These are phyloP conservation scores for Exophiala sideris DNA, from an alignment of 2,329 filamentous ascomycete genomes.

Conservation along the genomic window DNA sequence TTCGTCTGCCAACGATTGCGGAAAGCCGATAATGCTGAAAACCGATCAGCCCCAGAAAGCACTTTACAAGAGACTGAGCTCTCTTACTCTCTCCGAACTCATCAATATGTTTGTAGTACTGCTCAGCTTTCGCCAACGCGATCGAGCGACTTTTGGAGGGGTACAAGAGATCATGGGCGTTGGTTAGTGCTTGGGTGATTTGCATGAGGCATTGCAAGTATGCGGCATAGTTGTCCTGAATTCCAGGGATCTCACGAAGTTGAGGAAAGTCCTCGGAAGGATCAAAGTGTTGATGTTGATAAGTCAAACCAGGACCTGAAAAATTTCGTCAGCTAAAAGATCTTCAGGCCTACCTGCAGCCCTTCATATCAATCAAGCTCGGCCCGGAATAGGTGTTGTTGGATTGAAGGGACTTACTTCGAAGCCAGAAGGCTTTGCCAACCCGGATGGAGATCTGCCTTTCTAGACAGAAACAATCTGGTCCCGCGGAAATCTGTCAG, in stretches of 20 bases:
- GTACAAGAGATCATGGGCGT: constrained; percentile 15
- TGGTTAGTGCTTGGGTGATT: constrained; percentile 11
- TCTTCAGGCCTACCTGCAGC: neutral
- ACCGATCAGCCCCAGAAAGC: neutral
- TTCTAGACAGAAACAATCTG: constrained; percentile 16
- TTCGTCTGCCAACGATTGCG: constrained; percentile 16
- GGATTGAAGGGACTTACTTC: constrained; percentile 4
- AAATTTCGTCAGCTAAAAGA: neutral
- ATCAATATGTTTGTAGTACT: constrained; percentile 17
- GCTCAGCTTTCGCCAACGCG: constrained; percentile 13
- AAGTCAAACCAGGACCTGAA: constrained; percentile 15
- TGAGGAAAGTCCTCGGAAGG: constrained; percentile 15
- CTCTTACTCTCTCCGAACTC: constrained; percentile 9
- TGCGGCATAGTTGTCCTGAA: constrained; percentile 15
- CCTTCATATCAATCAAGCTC: neutral
- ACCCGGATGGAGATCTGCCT: constrained; percentile 16
- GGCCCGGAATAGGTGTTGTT: neutral
- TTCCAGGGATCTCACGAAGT: constrained; percentile 12
- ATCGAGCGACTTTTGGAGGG: constrained; percentile 13
- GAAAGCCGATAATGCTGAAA: constrained; percentile 9
- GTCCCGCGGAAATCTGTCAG: neutral
- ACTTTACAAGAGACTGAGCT: neutral
- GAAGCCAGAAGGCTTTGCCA: constrained; percentile 16
- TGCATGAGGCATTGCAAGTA: constrained; percentile 17
- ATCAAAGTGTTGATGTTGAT: constrained; percentile 12